Percentiles rank a stretch among this genome's conserved stretches.
These are phyloP conservation scores for Plasmodium coatneyi DNA, from an alignment of 169 alveolate species.

Conservation along the genomic window DNA sequence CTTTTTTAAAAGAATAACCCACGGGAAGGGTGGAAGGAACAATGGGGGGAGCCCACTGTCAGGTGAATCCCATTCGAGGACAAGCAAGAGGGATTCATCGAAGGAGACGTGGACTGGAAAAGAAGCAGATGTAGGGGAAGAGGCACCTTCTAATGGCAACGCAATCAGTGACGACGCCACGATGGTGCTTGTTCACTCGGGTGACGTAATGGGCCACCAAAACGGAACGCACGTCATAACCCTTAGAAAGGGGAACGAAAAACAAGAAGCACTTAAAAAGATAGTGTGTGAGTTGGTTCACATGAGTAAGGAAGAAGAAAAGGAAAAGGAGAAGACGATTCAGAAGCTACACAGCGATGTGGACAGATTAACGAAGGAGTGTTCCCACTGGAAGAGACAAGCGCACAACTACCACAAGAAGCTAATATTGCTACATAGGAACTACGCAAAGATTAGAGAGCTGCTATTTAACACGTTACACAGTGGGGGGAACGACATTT, in stretches of 20 bases:
- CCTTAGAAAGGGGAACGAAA: background rate
- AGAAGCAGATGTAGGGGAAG: background rate
- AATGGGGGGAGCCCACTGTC: background rate
- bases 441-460: conserved; percentile 34
- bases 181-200: background rate
- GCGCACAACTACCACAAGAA: conserved; percentile 42
- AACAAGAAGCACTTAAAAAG: background rate
- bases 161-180: background rate
- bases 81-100: background rate
- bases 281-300: conserved; percentile 6
- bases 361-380: conserved; percentile 15
- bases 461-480: conserved; percentile 31
- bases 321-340: background rate
- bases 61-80: background rate
- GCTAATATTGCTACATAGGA: conserved; percentile 23
- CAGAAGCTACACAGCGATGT: conserved; percentile 7
- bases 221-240: background rate
- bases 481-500: background rate
- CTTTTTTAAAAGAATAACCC: conserved; percentile 20
- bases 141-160: background rate
- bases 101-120: background rate
- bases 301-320: conserved; percentile 8
- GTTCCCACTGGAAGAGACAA: conserved; percentile 43
- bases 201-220: background rate
- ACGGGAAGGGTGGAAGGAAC: background rate